Evolutionary conservation across 495 filamentous ascomycete genomes (phyloP), one percentile per base, ranked within the genome.

Genomic region (Umbilicaria muhlenbergii): DNA sequence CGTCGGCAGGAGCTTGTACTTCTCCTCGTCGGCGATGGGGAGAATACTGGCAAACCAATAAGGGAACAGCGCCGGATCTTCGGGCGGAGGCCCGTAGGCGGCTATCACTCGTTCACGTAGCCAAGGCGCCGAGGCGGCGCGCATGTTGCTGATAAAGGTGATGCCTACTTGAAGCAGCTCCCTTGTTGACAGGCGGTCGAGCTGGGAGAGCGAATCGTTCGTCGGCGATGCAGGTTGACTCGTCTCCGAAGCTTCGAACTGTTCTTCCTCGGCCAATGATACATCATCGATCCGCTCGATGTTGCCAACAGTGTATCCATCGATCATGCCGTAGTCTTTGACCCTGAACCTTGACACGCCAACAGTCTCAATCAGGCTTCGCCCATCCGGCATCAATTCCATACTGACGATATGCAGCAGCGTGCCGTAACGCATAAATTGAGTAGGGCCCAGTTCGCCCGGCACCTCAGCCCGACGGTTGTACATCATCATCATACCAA

Each of bases 11-110:
- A 94, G 60, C 8, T 66, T 67, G 51, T 93, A 92, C 53, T 88
- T 89, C 47, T 92, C 80, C 17, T 77, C 68, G 14, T 86, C 83
- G 34, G 69, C 68, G 31, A 88, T 74, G 13, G 85, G 86, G 10
- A 92, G 55, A 39, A 92, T 75, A 50, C 72, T 81, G 13, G 84
- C 86, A 48, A 95, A 81, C 88, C 88, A 95, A 68, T 85, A 95
- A 0, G 86, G 83, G 51, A 94, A 91, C 11, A 73, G 54, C 1
- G 77, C 76, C 2, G 84, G 75, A 57, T 94, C 84, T 6, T 70
- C 65, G 0, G 86, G 87, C 13, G 75, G 77, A 33, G 77, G 70
- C 7, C 86, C 86, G 53, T 88, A 91, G n/a, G 78, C 78, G 11
- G 73, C 55, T 37, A 86, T 59, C 2, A 86, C 75, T 5, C 76